Evolutionary conservation across 352 stramenopile species (phyloP).

Genomic region (Globisporangium cystogenes): DNA sequence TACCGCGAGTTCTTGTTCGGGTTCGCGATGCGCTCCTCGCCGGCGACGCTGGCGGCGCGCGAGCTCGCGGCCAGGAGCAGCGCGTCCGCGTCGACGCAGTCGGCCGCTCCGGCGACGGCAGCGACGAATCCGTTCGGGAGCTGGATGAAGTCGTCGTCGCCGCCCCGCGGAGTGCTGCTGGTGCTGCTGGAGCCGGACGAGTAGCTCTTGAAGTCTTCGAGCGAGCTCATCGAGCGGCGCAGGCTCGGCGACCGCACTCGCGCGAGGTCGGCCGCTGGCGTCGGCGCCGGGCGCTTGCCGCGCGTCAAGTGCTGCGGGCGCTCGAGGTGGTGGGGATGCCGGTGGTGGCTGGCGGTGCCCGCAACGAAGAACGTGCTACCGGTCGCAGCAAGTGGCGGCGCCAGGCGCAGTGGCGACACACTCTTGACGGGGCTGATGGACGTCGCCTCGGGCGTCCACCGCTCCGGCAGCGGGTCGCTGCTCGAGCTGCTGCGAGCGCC

Average conservation of each 20-base stretch:
- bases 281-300: not conserved
- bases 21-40: slow-evolving; percentile 5
- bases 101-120: not conserved
- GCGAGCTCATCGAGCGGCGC: not conserved
- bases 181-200: not conserved
- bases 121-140: not conserved
- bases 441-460: slow-evolving; percentile 4
- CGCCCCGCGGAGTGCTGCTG: not conserved
- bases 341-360: not conserved
- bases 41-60: not conserved
- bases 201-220: slow-evolving; percentile 1
- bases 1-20: slow-evolving; percentile 43
- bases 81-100: not conserved
- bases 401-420: not conserved
- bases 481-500: not conserved
- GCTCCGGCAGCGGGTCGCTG: not conserved
- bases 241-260: not conserved
- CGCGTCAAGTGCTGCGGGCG: not conserved
- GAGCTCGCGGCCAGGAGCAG: not conserved
- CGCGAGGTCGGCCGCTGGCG: not conserved
- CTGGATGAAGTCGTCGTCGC: not conserved
- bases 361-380: not conserved
- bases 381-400: not conserved
- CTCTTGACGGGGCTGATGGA: slow-evolving; percentile 7
- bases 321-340: not conserved